Percentiles rank a stretch among this genome's conserved stretches.
phyloP scores from a whole-genome alignment of 768 basidiomycete species.

The Lactifluus rugatus region DNA sequence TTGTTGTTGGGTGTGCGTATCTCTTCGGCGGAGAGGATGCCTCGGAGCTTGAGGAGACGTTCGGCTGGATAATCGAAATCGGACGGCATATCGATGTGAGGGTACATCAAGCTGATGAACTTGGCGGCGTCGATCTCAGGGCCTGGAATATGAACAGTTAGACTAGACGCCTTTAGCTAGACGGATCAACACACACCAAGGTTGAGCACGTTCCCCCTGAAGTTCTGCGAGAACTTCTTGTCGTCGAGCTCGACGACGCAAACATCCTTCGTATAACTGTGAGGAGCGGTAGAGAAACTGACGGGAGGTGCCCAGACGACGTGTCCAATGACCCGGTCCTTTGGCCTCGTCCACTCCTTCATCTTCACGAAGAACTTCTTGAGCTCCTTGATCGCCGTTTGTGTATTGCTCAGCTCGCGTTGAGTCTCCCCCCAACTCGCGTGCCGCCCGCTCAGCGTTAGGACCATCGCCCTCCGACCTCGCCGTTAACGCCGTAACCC shows the following conservation, averaged over 20 bases:
- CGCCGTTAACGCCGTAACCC: background rate
- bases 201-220: background rate
- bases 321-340: background rate
- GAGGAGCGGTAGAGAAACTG: background rate
- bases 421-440: background rate
- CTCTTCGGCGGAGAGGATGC: background rate
- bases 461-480: background rate
- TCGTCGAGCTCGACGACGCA: background rate
- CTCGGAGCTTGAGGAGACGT: background rate
- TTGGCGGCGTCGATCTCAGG: background rate
- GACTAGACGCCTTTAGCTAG: background rate
- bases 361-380: background rate
- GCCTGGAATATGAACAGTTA: background rate
- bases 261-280: background rate
- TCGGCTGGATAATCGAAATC: background rate
- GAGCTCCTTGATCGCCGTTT: background rate
- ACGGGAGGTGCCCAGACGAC: constrained; percentile 4
- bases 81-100: background rate
- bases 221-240: background rate
- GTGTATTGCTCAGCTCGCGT: background rate
- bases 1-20: background rate
- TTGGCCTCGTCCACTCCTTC: background rate
- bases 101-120: background rate
- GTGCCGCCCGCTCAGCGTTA: background rate
- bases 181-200: background rate